Conservation (phyloP, 2,329 filamentous ascomycete genomes). For the Ophiognomonia clavigignenti-juglandacearum region DNA sequence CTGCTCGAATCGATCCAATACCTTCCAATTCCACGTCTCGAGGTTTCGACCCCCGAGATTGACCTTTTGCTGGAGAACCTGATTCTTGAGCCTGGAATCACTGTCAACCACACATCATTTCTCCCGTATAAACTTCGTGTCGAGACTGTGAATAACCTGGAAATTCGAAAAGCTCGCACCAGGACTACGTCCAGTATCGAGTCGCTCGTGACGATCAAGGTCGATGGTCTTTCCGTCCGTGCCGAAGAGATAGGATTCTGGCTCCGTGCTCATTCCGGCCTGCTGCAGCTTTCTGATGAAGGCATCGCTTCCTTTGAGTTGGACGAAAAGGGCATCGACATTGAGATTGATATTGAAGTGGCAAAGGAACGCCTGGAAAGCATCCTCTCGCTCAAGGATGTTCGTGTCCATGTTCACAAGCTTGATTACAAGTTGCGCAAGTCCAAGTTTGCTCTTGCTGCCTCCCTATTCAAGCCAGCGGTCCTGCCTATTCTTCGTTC, state of each 20-base stretch:
- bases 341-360: constrained; percentile 80
- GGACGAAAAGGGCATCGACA: constrained; percentile 81
- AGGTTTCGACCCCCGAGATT: constrained; percentile 75
- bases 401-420: constrained; percentile 80
- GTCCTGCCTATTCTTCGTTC: constrained; percentile 76
- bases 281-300: constrained; percentile 72
- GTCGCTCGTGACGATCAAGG: constrained; percentile 69
- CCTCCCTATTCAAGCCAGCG: constrained; percentile 80
- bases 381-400: constrained; percentile 70
- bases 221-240: constrained; percentile 77
- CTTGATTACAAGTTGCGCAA: constrained; percentile 72
- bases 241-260: constrained; percentile 90
- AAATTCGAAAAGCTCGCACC: constrained; percentile 74
- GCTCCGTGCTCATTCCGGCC: constrained; percentile 70
- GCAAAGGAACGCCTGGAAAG: constrained; percentile 73
- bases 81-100: constrained; percentile 80
- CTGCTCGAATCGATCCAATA: constrained; percentile 76
- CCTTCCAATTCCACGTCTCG: constrained; percentile 84
- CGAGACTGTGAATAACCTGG: constrained; percentile 80
- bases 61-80: constrained; percentile 88
- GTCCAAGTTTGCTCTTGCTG: constrained; percentile 71
- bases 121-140: constrained; percentile 78
- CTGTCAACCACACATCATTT: constrained; percentile 82
- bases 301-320: constrained; percentile 83
- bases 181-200: constrained; percentile 61